Evolutionary conservation across 768 basidiomycete species (phyloP), one percentile per base, ranked within the genome.

Genomic region (Leccinum pellstonianum): DNA sequence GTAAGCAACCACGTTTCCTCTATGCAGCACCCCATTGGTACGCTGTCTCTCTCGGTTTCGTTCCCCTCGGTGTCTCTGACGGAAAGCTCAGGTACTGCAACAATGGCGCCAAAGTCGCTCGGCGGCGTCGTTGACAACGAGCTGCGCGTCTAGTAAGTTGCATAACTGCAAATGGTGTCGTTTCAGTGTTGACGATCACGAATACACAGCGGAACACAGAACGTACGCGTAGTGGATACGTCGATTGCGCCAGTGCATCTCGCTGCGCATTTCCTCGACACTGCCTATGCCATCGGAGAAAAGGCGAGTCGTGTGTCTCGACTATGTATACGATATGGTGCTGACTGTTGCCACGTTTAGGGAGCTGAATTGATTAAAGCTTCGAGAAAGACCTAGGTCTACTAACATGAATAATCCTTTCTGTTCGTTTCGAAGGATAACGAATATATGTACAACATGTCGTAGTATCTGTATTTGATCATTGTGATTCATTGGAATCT

Each of bases 231-330:
- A 5, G 65, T 55, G 15, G 65, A 66, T 25, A 54, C 58, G 66
- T 66, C 65, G 17, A 54, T 66, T 25, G 56, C 54, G 2, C 65
- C 65, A n/a, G 25, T 61, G 10, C 62, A 66, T 2, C 0, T 66
- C 7, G 66, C 56, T 51, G 52, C 65, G 14, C 58, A 64, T 49
- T 25, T 66, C 7, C 54, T 63, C 29, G 64, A 65, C 3, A 65
- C 64, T 14, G 64, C 64, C 2, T 65, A 65, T 51, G 64, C 64
- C 9, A 64, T 64, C 3, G 64, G 64, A 35, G 64, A 66, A 37
- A 67, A 56, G 58, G 65, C 27, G 29, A 61, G 51, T 0, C 6
- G 17, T 47, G 21, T 31, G 7, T 43, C 33, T 6, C 14, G 23
- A 31, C 51, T 25, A 2, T 35, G 11, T 35, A 35, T 9, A 25